These are phyloP conservation scores for Schwanniomyces pseudopolymorphus DNA, from an alignment of 805 yeast species.

Conservation along the genomic window DNA sequence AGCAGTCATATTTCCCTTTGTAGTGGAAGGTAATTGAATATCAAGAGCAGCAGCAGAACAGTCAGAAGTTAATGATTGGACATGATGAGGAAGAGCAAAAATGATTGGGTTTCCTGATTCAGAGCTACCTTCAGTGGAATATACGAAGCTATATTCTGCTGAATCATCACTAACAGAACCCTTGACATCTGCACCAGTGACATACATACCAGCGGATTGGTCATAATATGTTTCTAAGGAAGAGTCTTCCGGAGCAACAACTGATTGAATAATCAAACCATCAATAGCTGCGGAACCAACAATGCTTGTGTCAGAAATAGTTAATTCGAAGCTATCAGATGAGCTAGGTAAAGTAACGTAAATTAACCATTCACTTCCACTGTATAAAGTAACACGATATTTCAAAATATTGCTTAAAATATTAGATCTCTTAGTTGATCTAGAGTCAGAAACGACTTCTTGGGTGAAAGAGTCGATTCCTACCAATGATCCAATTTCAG, in stretches of 20 bases:
- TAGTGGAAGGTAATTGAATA: constrained; percentile 43
- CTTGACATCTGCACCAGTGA: constrained; percentile 44
- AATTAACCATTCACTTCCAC: constrained; percentile 64
- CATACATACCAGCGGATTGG: constrained; percentile 68
- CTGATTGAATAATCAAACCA: constrained; percentile 44
- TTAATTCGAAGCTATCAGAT: constrained; percentile 29
- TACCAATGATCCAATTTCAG: constrained; percentile 33
- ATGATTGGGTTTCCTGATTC: constrained; percentile 44
- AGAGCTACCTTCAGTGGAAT: constrained; percentile 52
- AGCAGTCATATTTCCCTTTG: constrained; percentile 52
- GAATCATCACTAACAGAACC: constrained; percentile 48
- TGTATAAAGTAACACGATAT: constrained; percentile 53
- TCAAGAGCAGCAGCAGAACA: constrained; percentile 38
- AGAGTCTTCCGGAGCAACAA: constrained; percentile 29
- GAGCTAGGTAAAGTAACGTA: constrained; percentile 51
- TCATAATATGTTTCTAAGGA: constrained; percentile 50
- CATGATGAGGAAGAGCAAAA: constrained; percentile 57
- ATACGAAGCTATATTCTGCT: constrained; percentile 50
- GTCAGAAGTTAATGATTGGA: constrained; percentile 30
- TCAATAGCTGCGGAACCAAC: constrained; percentile 46
- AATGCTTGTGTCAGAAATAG: constrained; percentile 30
- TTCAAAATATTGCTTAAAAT: constrained; percentile 41
- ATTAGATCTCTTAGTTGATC: constrained; percentile 15
- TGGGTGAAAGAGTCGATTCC: constrained; percentile 22
- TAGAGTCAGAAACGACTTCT: constrained; percentile 29